Percentiles rank a stretch among this genome's conserved stretches.
These are phyloP conservation scores for Phytophthora pisi DNA, from an alignment of 352 stramenopile genomes.

Conservation along the genomic window DNA sequence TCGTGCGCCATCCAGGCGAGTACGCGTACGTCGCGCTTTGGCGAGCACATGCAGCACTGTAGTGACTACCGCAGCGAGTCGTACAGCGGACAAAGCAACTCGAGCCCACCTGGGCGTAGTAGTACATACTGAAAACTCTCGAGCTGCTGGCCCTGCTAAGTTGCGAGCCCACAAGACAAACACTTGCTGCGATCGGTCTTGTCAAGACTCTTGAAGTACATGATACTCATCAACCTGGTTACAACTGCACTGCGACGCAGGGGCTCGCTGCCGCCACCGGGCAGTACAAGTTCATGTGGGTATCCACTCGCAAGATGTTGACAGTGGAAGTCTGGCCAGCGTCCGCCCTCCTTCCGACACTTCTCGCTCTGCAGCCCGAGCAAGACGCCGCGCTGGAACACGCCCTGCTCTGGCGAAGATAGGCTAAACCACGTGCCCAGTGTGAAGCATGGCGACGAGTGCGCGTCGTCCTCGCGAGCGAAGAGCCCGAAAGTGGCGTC, in stretches of 20 bases:
- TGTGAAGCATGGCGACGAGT: constrained; percentile 33
- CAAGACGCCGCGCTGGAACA: constrained; percentile 46
- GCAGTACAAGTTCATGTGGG: constrained; percentile 19
- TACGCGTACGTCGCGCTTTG: constrained; percentile 12
- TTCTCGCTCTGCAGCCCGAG: constrained; percentile 46
- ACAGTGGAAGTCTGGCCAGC: constrained; percentile 12
- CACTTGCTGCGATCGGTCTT: constrained; percentile 7
- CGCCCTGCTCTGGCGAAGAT: constrained; percentile 30
- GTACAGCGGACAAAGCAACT: constrained; percentile 3
- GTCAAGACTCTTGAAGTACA: constrained; percentile 1
- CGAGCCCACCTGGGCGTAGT: constrained; percentile 18
- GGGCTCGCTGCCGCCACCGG: constrained; percentile 13
- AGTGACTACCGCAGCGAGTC: constrained; percentile 11
- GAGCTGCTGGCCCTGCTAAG: constrained; percentile 18
- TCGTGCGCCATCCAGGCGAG: constrained; percentile 13
- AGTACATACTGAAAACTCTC: constrained; percentile 12
- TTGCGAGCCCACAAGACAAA: constrained; percentile 19
- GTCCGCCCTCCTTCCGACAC: constrained; percentile 11
- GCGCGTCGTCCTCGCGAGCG: constrained; percentile 26
- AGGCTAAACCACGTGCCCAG: constrained; percentile 59
- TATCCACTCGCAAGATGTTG: constrained; percentile 19
- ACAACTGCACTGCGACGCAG: constrained; percentile 6
- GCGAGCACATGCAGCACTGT: constrained; percentile 10
- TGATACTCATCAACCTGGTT: constrained; percentile 20
- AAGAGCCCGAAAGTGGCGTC: constrained; percentile 38